Evolutionary conservation across 805 yeast genomes (phyloP).

Genomic region (Kuraishia hungarica): DNA sequence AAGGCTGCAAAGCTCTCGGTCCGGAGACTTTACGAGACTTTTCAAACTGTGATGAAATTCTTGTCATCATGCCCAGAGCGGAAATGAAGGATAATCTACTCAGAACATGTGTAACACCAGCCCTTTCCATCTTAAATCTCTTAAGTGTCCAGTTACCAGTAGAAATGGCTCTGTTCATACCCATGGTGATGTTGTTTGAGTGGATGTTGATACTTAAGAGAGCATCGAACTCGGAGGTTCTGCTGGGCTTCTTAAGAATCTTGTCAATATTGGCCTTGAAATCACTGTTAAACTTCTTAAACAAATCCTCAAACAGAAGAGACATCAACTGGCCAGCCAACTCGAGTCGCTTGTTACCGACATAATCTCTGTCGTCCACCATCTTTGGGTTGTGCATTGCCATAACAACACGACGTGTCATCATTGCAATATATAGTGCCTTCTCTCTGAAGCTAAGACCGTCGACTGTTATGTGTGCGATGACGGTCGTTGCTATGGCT

Average conservation of each 20-base stretch:
- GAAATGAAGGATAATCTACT: conserved; percentile 87
- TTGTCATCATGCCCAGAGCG: conserved; percentile 98
- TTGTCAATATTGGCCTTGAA: conserved; percentile 93
- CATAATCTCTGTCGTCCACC: conserved; percentile 70
- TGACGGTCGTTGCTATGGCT: conserved; percentile 73
- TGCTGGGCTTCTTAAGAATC: conserved; percentile 84
- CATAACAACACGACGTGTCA: conserved; percentile 91
- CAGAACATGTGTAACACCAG: conserved; percentile 96
- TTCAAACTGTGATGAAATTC: conserved; percentile 98
- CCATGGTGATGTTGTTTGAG: conserved; percentile 88
- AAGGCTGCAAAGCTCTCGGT: conserved; percentile 97
- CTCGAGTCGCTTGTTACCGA: conserved; percentile 93
- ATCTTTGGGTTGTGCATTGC: conserved; percentile 85
- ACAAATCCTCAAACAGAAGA: conserved; percentile 88
- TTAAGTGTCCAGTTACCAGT: conserved; percentile 99
- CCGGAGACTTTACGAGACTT: conserved; percentile 97
- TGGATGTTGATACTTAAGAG: conserved; percentile 82
- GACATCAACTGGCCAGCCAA: conserved; percentile 97
- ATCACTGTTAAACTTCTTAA: conserved; percentile 91
- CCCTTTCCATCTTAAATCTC: conserved; percentile 99
- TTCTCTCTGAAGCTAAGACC: conserved; percentile 96
- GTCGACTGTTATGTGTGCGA: conserved; percentile 98
- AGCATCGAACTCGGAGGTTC: conserved; percentile 95
- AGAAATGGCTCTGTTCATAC: conserved; percentile 91
- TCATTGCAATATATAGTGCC: conserved; percentile 94